phyloP scores from a whole-genome alignment of 129 eudicot species.

The Logfia minima region DNA sequence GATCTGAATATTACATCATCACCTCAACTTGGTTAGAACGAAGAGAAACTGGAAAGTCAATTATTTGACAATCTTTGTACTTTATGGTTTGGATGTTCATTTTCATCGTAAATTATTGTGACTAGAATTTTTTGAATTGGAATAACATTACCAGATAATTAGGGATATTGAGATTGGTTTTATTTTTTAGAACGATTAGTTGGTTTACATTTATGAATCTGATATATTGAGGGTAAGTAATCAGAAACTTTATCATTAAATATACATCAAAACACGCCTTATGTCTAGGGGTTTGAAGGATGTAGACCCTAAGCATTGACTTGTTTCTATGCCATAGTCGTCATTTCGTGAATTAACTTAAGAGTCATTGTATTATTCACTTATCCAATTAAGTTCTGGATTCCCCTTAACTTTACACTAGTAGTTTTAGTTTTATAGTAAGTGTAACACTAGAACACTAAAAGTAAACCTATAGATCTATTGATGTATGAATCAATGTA shows the following conservation, averaged over 20 bases:
- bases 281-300: background rate
- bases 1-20: constrained; percentile 1
- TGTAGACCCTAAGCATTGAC: background rate
- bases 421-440: background rate
- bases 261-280: background rate
- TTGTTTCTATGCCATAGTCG: background rate
- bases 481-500: background rate
- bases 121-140: background rate
- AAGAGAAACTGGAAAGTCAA: background rate
- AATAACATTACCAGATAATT: no score
- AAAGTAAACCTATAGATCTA: background rate
- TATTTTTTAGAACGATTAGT: background rate
- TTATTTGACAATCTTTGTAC: background rate
- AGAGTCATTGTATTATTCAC: background rate
- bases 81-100: background rate
- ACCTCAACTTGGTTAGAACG: background rate
- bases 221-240: background rate
- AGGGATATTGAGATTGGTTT: background rate
- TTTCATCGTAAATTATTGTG: background rate
- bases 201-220: background rate
- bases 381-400: background rate
- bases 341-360: background rate
- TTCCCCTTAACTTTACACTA: background rate
- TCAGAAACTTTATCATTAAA: background rate
- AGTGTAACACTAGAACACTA: background rate